Base-by-base conservation (phyloP, 345 rosid genomes). In the Gynandropsis gynandra region DNA sequence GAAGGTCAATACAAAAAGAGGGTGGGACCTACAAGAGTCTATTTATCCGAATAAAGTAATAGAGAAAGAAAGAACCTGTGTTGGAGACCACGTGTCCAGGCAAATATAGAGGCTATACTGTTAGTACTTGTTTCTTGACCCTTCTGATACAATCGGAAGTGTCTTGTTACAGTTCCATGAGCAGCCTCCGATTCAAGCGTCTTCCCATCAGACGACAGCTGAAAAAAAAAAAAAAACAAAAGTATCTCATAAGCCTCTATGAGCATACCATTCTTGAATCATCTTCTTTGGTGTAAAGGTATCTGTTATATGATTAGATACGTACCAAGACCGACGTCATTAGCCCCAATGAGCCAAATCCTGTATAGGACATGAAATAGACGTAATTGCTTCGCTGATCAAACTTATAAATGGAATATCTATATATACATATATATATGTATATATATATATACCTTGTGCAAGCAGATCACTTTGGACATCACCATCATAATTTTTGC, bases 401-500 rank as follows among this genome's bases (percentile, higher is more conserved):
- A 29, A 7, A 20, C 11, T 8, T 3, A 27, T 11, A 21, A n/a
- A n/a, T n/a, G n/a, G n/a, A n/a, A n/a, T n/a, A n/a, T n/a, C n/a
- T n/a, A n/a, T n/a, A n/a, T n/a, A n/a, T n/a, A n/a, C n/a, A n/a
- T n/a, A n/a, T n/a, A n/a, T n/a, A n/a, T n/a, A n/a, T n/a, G n/a
- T n/a, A n/a, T n/a, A n/a, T 37, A 37, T 37, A 52, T 24, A 6
- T 35, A 45, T 50, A 87, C 95, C 98, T 82, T 87, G 98, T 50
- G 98, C 98, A 61, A 92, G 95, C 59, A 92, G 80, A 79, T 92
- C 96, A 62, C 98, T 92, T 66, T 82, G 95, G 42, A 92, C 98
- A 80, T 92, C 96, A 64, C 96, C 98, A 27, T 92, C 98, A 15
- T 92, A 92, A 65, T 92, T 92, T 76, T 92, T 92, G 79, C 98